Percentiles rank a stretch among this genome's conserved stretches.
phyloP scores from a whole-genome alignment of 805 yeast species.

The Starmerella khaoyaiensis region DNA sequence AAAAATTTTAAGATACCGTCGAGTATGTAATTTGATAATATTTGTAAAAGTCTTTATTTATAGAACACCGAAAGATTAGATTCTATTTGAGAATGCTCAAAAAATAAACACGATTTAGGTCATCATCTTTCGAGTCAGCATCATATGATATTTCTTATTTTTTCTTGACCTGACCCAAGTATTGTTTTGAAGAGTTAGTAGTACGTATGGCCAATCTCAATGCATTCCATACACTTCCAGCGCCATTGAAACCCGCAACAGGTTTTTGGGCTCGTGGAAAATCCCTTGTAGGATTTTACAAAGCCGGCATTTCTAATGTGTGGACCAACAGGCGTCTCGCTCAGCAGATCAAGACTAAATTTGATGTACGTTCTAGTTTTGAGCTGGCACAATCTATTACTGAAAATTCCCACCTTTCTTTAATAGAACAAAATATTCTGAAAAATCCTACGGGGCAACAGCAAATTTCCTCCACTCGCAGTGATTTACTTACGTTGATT shows the following conservation, averaged over 20 bases:
- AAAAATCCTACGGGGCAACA: background rate
- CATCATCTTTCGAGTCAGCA: background rate
- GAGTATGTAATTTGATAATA: no score
- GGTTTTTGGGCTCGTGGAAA: conserved; percentile 22
- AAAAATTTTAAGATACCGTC: no score
- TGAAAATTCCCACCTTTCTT: conserved; percentile 16
- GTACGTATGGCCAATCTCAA: conserved; percentile 15
- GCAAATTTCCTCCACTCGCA: conserved; percentile 28
- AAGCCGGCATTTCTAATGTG: conserved; percentile 36
- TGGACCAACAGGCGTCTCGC: conserved; percentile 32
- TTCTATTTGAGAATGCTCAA: no score
- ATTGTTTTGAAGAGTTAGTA: background rate
- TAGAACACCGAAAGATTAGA: no score
- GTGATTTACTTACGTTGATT: conserved; percentile 38
- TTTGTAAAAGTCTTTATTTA: no score
- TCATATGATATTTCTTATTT: no score
- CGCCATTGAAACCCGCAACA: conserved; percentile 15
- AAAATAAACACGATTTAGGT: no score
- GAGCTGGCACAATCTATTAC: conserved; percentile 18
- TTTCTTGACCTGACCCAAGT: no score
- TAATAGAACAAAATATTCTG: conserved; percentile 5
- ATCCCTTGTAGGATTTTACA: conserved; percentile 31
- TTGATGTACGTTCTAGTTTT: conserved; percentile 13
- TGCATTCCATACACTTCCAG: conserved; percentile 27
- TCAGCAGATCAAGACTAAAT: conserved; percentile 12